Conservation (phyloP, 106 monocot genomes). For the Dendrobium nobile region DNA sequence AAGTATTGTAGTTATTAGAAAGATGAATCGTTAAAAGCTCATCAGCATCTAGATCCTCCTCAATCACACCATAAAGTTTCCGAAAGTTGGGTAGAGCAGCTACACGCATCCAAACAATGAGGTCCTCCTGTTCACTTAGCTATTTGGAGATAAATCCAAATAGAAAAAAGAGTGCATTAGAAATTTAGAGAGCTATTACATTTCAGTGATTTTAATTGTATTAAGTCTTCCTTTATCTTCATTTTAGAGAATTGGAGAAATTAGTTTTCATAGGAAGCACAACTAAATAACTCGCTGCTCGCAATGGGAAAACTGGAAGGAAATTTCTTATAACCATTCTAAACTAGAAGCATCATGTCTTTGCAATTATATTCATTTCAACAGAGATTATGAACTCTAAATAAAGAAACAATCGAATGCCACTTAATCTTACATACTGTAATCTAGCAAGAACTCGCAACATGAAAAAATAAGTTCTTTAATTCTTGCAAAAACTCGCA, state of each 20-base stretch:
- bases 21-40: slow-evolving; percentile 47
- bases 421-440: neutral
- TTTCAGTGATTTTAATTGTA: neutral
- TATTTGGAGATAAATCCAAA: slow-evolving; percentile 13
- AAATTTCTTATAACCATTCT: neutral
- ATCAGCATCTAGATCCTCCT: slow-evolving; percentile 52
- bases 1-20: slow-evolving; percentile 81
- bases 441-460: too few relatives aligned
- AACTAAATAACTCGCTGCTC: neutral
- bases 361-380: neutral
- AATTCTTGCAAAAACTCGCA: too few relatives aligned
- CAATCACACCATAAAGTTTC: slow-evolving; percentile 82
- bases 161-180: neutral
- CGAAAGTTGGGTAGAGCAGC: slow-evolving; percentile 87
- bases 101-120: slow-evolving; percentile 89
- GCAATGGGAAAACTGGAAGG: neutral
- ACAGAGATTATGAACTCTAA: neutral
- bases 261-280: neutral
- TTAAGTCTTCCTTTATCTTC: neutral
- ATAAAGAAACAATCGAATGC: neutral
- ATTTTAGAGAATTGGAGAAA: neutral
- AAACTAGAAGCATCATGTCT: neutral
- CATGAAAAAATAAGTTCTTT: too few relatives aligned
- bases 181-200: neutral
- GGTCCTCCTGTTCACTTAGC: slow-evolving; percentile 88